Percentiles rank a stretch among this genome's conserved stretches.
These are phyloP conservation scores for Saccharomyces uvarum DNA, from an alignment of 1,139 yeast species.

Conservation along the genomic window DNA sequence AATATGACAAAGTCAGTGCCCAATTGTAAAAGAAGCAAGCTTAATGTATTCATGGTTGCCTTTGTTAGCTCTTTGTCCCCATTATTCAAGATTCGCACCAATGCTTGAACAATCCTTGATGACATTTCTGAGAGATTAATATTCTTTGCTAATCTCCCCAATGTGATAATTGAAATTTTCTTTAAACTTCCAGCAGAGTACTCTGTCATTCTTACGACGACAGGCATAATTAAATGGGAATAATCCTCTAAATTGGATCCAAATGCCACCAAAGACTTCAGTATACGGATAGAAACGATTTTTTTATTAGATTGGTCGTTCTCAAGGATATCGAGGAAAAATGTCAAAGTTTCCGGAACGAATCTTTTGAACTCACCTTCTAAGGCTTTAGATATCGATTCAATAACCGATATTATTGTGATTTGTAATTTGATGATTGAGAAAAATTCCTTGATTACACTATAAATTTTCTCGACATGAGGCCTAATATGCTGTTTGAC, in stretches of 20 bases:
- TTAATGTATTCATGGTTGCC: slow-evolving; percentile 70
- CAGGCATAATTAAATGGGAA: slow-evolving; percentile 77
- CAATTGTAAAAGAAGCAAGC: slow-evolving; percentile 70
- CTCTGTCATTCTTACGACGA: slow-evolving; percentile 74
- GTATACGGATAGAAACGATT: slow-evolving; percentile 64
- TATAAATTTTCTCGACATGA: slow-evolving; percentile 69
- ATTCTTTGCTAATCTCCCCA: slow-evolving; percentile 71
- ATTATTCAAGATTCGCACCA: slow-evolving; percentile 58
- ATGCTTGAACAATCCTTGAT: slow-evolving; percentile 81
- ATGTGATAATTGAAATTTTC: slow-evolving; percentile 71
- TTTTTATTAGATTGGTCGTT: slow-evolving; percentile 61
- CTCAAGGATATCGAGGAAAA: slow-evolving; percentile 70
- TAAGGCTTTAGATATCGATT: slow-evolving; percentile 74
- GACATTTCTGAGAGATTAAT: slow-evolving; percentile 82
- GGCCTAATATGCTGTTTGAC: slow-evolving; percentile 89
- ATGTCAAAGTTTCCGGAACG: slow-evolving; percentile 68
- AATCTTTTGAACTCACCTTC: slow-evolving; percentile 89
- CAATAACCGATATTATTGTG: slow-evolving; percentile 73
- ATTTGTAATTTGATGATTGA: slow-evolving; percentile 60
- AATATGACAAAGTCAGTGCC: slow-evolving; percentile 82
- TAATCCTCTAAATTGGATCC: slow-evolving; percentile 86
- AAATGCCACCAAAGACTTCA: slow-evolving; percentile 81
- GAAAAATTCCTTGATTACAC: slow-evolving; percentile 69
- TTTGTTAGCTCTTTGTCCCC: slow-evolving; percentile 55
- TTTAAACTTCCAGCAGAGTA: slow-evolving; percentile 51